Conservation (phyloP, 1,139 yeast genomes). For the Blastobotrys aristatus region DNA sequence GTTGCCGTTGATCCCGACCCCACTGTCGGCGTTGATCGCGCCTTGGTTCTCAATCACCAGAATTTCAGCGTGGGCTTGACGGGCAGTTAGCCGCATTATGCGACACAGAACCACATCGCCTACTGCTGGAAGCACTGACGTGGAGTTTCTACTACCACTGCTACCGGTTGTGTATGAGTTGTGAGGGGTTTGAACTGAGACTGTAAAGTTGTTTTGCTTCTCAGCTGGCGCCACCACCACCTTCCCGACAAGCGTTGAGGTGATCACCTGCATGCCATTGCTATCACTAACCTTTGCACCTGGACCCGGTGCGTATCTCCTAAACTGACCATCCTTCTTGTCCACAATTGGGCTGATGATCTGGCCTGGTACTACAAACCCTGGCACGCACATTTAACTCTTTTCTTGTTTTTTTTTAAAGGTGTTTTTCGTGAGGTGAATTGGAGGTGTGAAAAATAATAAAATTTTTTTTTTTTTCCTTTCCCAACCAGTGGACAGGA, state of each 20-base stretch:
- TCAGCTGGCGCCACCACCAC: conserved; percentile 31
- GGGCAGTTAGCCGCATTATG: conserved; percentile 59
- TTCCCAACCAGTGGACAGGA: background rate
- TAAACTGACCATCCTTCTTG: conserved; percentile 29
- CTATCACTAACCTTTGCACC: conserved; percentile 36
- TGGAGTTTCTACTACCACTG: conserved; percentile 26
- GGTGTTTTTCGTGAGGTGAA: background rate
- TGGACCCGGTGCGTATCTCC: conserved; percentile 44
- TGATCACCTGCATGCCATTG: conserved; percentile 41
- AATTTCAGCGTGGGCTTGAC: conserved; percentile 80
- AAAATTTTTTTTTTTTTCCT: background rate
- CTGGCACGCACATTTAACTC: conserved; percentile 37
- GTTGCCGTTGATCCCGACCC: conserved; percentile 60
- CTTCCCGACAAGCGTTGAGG: conserved; percentile 63
- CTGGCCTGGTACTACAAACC: conserved; percentile 74
- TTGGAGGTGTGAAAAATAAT: background rate
- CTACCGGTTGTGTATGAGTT: conserved; percentile 26
- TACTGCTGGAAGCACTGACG: conserved; percentile 64
- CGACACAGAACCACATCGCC: conserved; percentile 78
- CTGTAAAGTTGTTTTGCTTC: background rate
- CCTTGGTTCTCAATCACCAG: conserved; percentile 69
- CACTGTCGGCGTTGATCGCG: conserved; percentile 55
- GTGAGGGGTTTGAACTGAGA: conserved; percentile 13
- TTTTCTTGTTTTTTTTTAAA: background rate
- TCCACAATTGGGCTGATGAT: conserved; percentile 45